These are phyloP conservation scores for Chloranthus sessilifolius DNA, from an alignment of 164 flowering plant genomes.

Conservation along the genomic window DNA sequence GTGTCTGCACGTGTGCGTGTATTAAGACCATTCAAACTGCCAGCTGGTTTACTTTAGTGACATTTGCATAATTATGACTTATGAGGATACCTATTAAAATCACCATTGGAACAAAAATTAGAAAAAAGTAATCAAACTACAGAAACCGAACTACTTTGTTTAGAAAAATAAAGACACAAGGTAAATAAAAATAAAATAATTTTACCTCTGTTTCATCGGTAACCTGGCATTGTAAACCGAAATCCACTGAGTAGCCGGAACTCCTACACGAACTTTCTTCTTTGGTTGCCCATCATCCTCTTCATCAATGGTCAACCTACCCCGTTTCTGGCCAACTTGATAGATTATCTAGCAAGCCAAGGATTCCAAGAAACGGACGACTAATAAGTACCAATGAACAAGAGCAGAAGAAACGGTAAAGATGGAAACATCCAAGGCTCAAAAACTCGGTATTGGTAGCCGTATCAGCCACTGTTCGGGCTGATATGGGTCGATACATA, in stretches of 20 bases:
- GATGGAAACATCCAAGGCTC: too few species aligned
- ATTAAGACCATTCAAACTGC: too few species aligned
- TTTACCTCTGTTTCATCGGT: slow-evolving; percentile 86
- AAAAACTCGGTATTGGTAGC: too few species aligned
- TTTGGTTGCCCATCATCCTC: slow-evolving; percentile 71
- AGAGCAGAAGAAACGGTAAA: not conserved
- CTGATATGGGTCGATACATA: too few species aligned
- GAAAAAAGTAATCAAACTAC: not conserved
- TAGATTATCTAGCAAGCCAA: slow-evolving; percentile 36
- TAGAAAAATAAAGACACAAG: not conserved
- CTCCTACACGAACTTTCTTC: slow-evolving; percentile 84
- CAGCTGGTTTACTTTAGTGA: too few species aligned
- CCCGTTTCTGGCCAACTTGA: slow-evolving; percentile 89
- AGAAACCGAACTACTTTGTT: too few species aligned
- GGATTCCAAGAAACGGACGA: not conserved
- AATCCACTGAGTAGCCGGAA: slow-evolving; percentile 92
- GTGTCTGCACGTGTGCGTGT: too few species aligned
- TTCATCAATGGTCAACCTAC: slow-evolving; percentile 62
- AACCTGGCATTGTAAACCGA: slow-evolving; percentile 74
- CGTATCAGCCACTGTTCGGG: too few species aligned
- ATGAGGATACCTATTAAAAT: too few species aligned
- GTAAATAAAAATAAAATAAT: not conserved
- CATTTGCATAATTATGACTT: too few species aligned
- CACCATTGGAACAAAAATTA: too few species aligned
- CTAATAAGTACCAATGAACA: not conserved